Base-by-base conservation (phyloP, 2,329 filamentous ascomycete genomes). In the Neocatenulostroma microsporum region DNA sequence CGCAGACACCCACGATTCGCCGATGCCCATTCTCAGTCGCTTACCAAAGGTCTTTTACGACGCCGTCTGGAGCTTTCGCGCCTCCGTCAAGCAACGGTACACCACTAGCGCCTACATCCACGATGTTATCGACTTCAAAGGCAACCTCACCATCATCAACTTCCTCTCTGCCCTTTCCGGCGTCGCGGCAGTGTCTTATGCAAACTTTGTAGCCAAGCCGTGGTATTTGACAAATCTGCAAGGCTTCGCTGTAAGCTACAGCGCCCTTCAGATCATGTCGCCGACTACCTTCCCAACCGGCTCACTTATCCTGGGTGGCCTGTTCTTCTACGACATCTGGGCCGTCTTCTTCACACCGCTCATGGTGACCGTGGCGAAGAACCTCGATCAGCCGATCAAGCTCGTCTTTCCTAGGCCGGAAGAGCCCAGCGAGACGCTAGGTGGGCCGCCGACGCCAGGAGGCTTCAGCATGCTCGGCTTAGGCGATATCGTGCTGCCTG, bases 271-370 rank as follows among this genome's bases (percentile, higher is more conserved):
- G 50, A 65, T 94, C 36, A 77, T 96, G 67, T 94, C 87, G 1
- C 87, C 88, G 0, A 94, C 87, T 0, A 89, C 85, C 0, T 94
- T 95, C 55, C 66, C 74, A 37, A 94, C 84, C 0, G 86, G 86
- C 1, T 82, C 81, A 5, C 61, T 88, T 28, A 78, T 96, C 8
- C 69, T 96, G 1, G 66, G 70, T 8, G 84, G 82, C 0, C 69
- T 96, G 1, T 96, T 96, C 66, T 77, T 94, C 54, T 98, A 98
- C 55, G 89, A 98, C 57, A 89, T 98, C 32, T 79, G 91, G 60
- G 87, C 89, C 70, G 84, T 91, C 5, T 91, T 91, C 56, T 91
- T 82, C 57, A 88, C 83, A 66, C 84, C 84, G 0, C 79, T 84
- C 56, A 91, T 91, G 84, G 70, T 88, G 5, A 84, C 82, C 0